These are phyloP conservation scores for Penicillium angulare DNA, from an alignment of 495 filamentous ascomycete species.

Conservation along the genomic window DNA sequence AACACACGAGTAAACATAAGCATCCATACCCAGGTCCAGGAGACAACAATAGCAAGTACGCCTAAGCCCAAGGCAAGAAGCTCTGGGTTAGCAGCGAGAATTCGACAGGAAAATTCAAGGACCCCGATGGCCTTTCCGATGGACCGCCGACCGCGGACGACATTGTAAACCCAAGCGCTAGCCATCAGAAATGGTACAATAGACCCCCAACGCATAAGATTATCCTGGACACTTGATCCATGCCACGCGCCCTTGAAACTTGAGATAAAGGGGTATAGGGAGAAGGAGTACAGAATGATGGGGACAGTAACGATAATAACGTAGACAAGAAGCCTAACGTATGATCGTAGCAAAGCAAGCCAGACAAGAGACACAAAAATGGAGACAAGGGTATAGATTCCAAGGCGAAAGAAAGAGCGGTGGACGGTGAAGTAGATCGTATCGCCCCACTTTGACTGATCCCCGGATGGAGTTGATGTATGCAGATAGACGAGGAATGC, in stretches of 20 bases:
- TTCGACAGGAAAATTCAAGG: conserved; percentile 85
- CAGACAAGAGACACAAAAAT: conserved; percentile 83
- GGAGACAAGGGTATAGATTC: conserved; percentile 87
- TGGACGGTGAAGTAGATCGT: conserved; percentile 91
- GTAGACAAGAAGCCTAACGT: conserved; percentile 76
- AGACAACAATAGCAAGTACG: conserved; percentile 69
- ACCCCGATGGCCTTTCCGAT: conserved; percentile 78
- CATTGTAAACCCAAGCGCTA: conserved; percentile 75
- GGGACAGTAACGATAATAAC: conserved; percentile 81
- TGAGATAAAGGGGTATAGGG: conserved; percentile 84
- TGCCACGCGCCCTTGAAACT: conserved; percentile 75
- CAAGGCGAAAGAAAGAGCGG: conserved; percentile 82
- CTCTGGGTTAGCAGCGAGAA: conserved; percentile 80
- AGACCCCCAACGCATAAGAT: conserved; percentile 84
- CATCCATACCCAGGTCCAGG: conserved; percentile 95
- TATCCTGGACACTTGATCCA: conserved; percentile 75
- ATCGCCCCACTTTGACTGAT: conserved; percentile 71
- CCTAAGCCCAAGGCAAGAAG: conserved; percentile 79
- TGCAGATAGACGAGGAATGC: conserved; percentile 87
- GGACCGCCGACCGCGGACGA: conserved; percentile 75
- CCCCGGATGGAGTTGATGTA: conserved; percentile 63
- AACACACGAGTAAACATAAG: conserved; percentile 96
- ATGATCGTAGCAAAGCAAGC: conserved; percentile 84
- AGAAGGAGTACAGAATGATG: conserved; percentile 79
- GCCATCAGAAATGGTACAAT: conserved; percentile 72